Conservation (phyloP, 345 rosid species). For the Mangifera indica region DNA sequence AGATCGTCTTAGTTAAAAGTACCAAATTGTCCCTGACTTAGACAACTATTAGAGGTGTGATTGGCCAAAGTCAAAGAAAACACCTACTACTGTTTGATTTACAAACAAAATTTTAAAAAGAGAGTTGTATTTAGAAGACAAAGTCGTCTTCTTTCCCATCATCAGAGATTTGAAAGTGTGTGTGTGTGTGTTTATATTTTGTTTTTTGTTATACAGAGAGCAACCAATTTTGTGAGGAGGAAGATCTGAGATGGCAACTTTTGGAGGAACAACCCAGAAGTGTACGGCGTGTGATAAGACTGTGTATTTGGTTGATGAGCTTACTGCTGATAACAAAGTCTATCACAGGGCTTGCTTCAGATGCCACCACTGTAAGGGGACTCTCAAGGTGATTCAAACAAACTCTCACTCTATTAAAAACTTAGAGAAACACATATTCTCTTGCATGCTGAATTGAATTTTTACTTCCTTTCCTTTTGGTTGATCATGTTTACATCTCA, state of each 20-base stretch:
- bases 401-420: background rate
- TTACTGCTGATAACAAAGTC: constrained; percentile 45
- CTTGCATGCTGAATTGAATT: background rate
- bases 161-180: background rate
- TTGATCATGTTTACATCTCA: background rate
- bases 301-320: constrained; percentile 49
- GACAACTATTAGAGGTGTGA: constrained; percentile 12
- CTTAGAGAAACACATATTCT: background rate
- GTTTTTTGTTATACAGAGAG: background rate
- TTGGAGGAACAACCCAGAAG: constrained; percentile 55
- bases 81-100: background rate
- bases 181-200: constrained; percentile 10
- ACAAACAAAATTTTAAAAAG: constrained; percentile 4
- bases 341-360: constrained; percentile 53
- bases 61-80: constrained; percentile 3
- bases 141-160: background rate
- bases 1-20: background rate
- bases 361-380: constrained; percentile 56
- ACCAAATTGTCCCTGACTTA: background rate
- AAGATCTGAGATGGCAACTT: constrained; percentile 35
- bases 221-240: background rate
- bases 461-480: background rate
- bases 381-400: constrained; percentile 40
- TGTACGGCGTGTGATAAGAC: constrained; percentile 53
- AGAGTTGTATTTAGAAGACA: background rate